Evolutionary conservation across 306 rosid genomes (phyloP).

Genomic region (Mimosa bimucronata): DNA sequence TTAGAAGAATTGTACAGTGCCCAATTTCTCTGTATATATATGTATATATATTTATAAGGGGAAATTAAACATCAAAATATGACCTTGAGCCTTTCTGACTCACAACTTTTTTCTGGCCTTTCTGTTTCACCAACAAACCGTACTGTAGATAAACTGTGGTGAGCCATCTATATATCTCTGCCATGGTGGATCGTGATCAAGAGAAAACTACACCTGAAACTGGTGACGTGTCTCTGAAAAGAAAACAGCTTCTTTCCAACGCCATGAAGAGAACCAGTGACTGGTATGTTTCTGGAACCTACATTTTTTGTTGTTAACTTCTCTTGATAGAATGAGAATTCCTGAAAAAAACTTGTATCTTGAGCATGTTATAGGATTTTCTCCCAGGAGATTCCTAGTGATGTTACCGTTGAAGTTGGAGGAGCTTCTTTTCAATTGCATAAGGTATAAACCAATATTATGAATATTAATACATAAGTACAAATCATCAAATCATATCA

Average conservation of each 20-base stretch:
- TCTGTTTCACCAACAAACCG: constrained; percentile 23
- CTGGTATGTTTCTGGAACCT: constrained; percentile 58
- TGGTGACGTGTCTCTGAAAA: constrained; percentile 48
- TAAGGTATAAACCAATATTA: constrained; percentile 58
- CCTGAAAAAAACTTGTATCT: background rate
- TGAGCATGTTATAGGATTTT: constrained; percentile 67
- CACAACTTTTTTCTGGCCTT: background rate
- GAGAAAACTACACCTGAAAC: constrained; percentile 41
- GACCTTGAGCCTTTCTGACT: constrained; percentile 25
- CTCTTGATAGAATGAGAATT: constrained; percentile 18
- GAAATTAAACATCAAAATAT: constrained; percentile 26
- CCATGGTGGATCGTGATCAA: constrained; percentile 55
- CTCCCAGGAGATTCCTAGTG: constrained; percentile 91
- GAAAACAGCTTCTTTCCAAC: constrained; percentile 64
- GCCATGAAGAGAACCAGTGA: constrained; percentile 82
- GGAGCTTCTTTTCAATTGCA: constrained; percentile 77
- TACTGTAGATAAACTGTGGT: constrained; percentile 41
- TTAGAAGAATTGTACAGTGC: background rate
- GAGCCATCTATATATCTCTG: constrained; percentile 19
- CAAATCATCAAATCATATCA: no score
- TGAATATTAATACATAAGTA: background rate
- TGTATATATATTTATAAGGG: background rate
- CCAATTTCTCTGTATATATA: background rate
- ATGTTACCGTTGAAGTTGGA: constrained; percentile 72
- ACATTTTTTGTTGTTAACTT: constrained; percentile 12